Evolutionary conservation across 148 eudicot genomes (phyloP).

Genomic region (Fagopyrum homotropicum): DNA sequence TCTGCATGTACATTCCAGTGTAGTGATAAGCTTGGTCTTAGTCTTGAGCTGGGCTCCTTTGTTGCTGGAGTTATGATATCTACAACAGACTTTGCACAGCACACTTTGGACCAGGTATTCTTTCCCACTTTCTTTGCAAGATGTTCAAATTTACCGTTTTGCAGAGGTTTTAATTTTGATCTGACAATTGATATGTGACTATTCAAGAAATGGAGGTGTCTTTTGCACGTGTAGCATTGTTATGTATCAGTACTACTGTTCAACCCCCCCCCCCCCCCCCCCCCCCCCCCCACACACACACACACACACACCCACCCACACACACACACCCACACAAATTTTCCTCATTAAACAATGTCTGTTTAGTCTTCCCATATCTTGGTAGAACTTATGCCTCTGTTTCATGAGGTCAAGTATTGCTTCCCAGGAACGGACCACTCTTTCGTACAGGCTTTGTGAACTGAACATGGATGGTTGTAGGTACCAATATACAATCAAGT

Average conservation of each 20-base stretch:
- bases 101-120: slow-evolving; percentile 93
- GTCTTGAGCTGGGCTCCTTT: slow-evolving; percentile 98
- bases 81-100: slow-evolving; percentile 93
- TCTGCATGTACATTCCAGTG: slow-evolving; percentile 47
- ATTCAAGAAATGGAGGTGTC: background rate
- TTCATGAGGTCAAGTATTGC: background rate
- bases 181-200: background rate
- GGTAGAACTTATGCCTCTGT: background rate
- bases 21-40: slow-evolving; percentile 97
- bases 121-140: slow-evolving; percentile 7
- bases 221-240: background rate
- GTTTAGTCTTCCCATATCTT: background rate
- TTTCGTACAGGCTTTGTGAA: background rate
- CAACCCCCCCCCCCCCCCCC: background rate
- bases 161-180: background rate
- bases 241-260: background rate
- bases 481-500: background rate
- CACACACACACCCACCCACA: background rate
- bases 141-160: background rate
- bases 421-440: background rate
- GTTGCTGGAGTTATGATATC: slow-evolving; percentile 99
- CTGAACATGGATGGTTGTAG: background rate
- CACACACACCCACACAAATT: background rate
- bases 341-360: background rate
- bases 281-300: background rate